A percentile compares a stretch with the other conserved stretches of the same genome.
phyloP scores from a whole-genome alignment of 2,329 filamentous ascomycete species.

The Colletotrichum karsti region DNA sequence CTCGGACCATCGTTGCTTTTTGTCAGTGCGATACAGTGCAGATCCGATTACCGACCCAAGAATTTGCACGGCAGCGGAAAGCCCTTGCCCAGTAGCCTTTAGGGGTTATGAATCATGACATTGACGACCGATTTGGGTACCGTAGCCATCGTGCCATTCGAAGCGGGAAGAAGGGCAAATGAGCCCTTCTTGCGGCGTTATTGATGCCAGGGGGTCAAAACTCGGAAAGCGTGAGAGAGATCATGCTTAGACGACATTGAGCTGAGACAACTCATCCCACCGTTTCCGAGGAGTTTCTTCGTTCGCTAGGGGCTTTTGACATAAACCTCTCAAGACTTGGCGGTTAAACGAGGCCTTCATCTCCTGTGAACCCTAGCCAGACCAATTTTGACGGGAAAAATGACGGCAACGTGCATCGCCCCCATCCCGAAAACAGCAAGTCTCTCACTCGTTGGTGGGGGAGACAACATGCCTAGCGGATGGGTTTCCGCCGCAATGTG shows the following conservation, averaged over 20 bases:
- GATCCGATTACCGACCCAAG: constrained; percentile 26
- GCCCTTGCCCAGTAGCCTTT: background rate
- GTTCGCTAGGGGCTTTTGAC: background rate
- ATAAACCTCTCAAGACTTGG: background rate
- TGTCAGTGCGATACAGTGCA: constrained; percentile 20
- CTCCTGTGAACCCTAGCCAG: background rate
- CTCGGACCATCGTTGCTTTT: background rate
- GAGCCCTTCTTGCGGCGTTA: background rate
- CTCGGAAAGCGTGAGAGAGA: background rate
- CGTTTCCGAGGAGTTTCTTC: background rate
- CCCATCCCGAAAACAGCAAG: background rate
- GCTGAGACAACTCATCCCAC: background rate
- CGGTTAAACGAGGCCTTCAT: background rate
- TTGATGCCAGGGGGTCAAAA: background rate
- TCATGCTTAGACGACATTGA: background rate
- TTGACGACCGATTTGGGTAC: background rate
- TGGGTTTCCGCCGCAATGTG: no score
- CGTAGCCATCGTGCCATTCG: background rate
- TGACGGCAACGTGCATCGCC: background rate
- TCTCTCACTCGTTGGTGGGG: background rate
- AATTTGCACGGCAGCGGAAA: background rate
- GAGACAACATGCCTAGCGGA: no score
- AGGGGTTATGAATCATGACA: background rate
- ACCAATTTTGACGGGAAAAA: background rate
- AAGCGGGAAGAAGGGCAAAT: background rate